Evolutionary conservation across 345 rosid genomes (phyloP).

Genomic region (Aethionema arabicum): DNA sequence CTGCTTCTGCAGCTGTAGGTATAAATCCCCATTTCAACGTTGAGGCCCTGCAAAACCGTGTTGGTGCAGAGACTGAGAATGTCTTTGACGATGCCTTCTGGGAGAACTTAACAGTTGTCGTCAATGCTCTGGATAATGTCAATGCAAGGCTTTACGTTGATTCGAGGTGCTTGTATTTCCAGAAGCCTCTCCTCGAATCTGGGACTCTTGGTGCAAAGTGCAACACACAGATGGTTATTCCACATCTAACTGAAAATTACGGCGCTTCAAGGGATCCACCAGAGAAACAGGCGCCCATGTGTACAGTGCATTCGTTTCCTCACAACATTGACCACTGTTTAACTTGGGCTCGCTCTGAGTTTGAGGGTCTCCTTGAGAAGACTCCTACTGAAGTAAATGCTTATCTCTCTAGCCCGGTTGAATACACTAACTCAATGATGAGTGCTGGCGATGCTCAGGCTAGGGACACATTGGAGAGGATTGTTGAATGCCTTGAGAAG

Average conservation of each 20-base stretch:
- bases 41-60: conserved; percentile 96
- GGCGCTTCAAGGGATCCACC: conserved; percentile 99
- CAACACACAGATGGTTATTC: conserved; percentile 98
- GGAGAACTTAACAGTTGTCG: conserved; percentile 80
- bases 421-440: conserved; percentile 62
- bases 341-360: conserved; percentile 99
- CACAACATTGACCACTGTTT: conserved; percentile 99
- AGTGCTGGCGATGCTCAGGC: conserved; percentile 98
- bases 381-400: conserved; percentile 97
- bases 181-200: conserved; percentile 98
- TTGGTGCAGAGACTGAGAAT: conserved; percentile 89
- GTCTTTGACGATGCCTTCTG: conserved; percentile 86
- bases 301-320: conserved; percentile 98
- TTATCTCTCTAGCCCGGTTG: conserved; percentile 70
- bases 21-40: conserved; percentile 74
- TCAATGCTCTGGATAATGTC: conserved; percentile 95
- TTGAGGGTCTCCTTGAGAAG: conserved; percentile 97
- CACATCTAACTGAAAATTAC: conserved; percentile 95
- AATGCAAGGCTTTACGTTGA: conserved; percentile 97
- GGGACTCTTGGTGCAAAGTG: conserved; percentile 98
- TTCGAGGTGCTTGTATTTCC: conserved; percentile 95
- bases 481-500: conserved; percentile 87
- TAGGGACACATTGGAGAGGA: conserved; percentile 80
- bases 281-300: conserved; percentile 99
- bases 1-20: conserved; percentile 83